phyloP scores from a whole-genome alignment of 2,329 filamentous ascomycete genomes.

The Xylaria sp. region DNA sequence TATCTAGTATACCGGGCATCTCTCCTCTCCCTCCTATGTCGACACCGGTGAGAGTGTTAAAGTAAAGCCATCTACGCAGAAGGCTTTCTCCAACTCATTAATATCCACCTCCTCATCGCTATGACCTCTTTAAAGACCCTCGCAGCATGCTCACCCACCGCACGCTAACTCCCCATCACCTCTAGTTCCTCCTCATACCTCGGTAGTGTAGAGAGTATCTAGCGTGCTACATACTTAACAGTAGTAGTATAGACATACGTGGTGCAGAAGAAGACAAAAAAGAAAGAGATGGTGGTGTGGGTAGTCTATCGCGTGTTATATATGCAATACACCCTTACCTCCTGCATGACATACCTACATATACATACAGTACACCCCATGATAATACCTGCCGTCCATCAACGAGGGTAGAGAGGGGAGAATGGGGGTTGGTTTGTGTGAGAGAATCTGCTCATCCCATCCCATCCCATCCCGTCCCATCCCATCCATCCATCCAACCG shows the following conservation, averaged over 20 bases:
- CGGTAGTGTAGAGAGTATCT: background rate
- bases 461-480: background rate
- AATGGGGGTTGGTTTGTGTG: background rate
- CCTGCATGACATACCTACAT: constrained; percentile 35
- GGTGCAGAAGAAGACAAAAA: background rate
- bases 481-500: constrained; percentile 10
- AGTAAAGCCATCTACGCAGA: background rate
- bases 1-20: background rate
- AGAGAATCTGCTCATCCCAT: background rate
- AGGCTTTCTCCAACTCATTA: background rate
- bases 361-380: background rate
- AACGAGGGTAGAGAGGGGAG: background rate
- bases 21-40: background rate
- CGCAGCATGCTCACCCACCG: constrained; percentile 1
- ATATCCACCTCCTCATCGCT: background rate
- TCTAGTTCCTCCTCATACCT: background rate
- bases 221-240: too few species aligned
- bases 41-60: background rate
- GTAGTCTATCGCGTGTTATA: constrained; percentile 29
- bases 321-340: constrained; percentile 34
- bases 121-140: constrained; percentile 9
- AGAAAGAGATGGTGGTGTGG: background rate
- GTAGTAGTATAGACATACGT: background rate
- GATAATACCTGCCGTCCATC: background rate
- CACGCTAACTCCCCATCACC: background rate